Conservation (phyloP, 352 stramenopile genomes). For the Globisporangium megalacanthum region DNA sequence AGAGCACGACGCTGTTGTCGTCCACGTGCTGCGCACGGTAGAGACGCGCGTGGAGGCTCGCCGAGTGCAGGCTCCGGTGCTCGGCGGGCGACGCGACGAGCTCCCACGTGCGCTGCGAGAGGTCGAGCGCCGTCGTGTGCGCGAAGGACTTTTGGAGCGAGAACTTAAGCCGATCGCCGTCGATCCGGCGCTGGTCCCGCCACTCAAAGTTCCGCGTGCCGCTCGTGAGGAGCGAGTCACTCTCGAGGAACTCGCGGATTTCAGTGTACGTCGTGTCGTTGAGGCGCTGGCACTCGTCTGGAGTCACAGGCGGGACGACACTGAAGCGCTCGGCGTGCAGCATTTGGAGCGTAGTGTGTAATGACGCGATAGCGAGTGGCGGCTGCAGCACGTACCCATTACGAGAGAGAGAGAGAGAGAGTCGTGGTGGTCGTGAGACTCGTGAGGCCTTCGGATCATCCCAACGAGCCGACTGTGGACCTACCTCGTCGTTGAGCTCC, state of each 20-base stretch:
- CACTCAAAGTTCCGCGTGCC: conserved; percentile 27
- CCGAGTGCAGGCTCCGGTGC: conserved; percentile 34
- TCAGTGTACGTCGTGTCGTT: conserved; percentile 29
- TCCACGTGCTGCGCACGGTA: conserved; percentile 44
- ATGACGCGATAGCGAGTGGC: no score
- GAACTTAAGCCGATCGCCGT: conserved; percentile 23
- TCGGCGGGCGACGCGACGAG: conserved; percentile 13
- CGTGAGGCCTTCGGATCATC: no score
- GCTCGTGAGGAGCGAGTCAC: conserved; percentile 25
- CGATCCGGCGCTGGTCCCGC: conserved; percentile 20
- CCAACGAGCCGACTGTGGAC: no score
- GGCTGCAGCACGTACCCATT: no score
- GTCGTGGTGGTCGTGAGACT: no score
- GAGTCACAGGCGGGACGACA: no score
- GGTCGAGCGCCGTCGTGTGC: conserved; percentile 7
- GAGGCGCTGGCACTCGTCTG: conserved; percentile 37
- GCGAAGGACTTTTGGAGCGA: conserved; percentile 27
- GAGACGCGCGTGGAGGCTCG: conserved; percentile 33
- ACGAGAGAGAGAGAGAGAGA: no score
- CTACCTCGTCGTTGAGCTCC: no score
- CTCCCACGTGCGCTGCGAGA: conserved; percentile 20
- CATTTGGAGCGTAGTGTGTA: no score
- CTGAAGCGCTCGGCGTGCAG: no score
- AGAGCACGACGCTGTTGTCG: conserved; percentile 55
- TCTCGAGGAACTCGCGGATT: conserved; percentile 35